Evolutionary conservation across 148 eudicot species (phyloP).

Genomic region (Hydrangea macrophylla): DNA sequence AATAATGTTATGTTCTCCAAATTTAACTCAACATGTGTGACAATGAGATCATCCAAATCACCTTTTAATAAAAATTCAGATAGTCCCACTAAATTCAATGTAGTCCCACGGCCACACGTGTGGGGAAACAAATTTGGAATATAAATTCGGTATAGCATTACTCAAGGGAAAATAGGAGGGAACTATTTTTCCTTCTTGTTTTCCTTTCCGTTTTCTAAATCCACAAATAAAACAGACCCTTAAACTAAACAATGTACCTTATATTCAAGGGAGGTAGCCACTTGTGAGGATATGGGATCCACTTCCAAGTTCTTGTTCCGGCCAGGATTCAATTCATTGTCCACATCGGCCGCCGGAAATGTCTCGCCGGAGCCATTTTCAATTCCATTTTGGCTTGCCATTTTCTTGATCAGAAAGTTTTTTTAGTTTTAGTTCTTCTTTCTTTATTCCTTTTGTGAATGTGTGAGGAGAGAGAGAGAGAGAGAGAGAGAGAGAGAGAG

Average conservation of each 20-base stretch:
- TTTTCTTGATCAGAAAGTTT: not conserved
- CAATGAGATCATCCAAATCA: too few relatives aligned
- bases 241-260: conserved; percentile 25
- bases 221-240: not conserved
- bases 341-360: conserved; percentile 52
- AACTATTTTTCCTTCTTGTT: too few relatives aligned
- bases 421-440: not conserved
- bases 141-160: too few relatives aligned
- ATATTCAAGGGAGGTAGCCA: conserved; percentile 19
- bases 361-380: not conserved
- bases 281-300: conserved; percentile 46
- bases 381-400: conserved; percentile 13
- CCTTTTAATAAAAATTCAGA: too few relatives aligned
- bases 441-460: not conserved
- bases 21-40: too few relatives aligned
- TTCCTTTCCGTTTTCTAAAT: too few relatives aligned
- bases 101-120: too few relatives aligned
- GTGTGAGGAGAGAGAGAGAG: not conserved
- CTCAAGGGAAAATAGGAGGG: too few relatives aligned
- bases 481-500: not conserved
- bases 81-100: too few relatives aligned
- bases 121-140: too few relatives aligned
- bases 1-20: too few relatives aligned
- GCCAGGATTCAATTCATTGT: conserved; percentile 41
- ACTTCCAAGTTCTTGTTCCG: conserved; percentile 30